phyloP scores from a whole-genome alignment of 192 early-diverging fungal species.

The Backusella australiensis region DNA sequence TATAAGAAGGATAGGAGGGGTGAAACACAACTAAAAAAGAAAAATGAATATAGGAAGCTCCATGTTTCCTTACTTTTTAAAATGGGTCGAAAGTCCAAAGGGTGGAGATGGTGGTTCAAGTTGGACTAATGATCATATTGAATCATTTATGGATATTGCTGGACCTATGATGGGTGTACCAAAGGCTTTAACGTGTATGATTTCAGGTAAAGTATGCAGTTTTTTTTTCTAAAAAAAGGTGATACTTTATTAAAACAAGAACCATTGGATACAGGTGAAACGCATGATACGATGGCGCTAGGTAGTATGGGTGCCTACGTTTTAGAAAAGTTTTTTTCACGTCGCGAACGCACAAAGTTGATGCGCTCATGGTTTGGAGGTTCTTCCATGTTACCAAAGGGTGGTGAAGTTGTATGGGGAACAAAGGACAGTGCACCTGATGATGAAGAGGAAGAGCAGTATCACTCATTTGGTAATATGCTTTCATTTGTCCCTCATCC shows the following conservation, averaged over 20 bases:
- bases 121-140: constrained; percentile 80
- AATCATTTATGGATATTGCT: constrained; percentile 80
- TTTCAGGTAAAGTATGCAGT: constrained; percentile 45
- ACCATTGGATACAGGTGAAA: constrained; percentile 49
- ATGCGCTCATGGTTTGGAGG: constrained; percentile 84
- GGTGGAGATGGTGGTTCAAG: constrained; percentile 66
- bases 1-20: not conserved
- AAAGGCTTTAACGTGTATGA: constrained; percentile 72
- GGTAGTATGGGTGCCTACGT: constrained; percentile 71
- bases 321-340: constrained; percentile 82
- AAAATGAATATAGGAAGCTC: constrained; percentile 48
- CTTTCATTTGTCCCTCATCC: constrained; percentile 44
- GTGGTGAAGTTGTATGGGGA: constrained; percentile 83
- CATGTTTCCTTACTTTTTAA: constrained; percentile 81
- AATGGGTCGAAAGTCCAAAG: constrained; percentile 72
- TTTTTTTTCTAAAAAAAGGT: not conserved
- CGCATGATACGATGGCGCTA: constrained; percentile 80
- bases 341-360: constrained; percentile 67
- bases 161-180: constrained; percentile 86
- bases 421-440: constrained; percentile 65
- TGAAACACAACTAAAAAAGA: not conserved
- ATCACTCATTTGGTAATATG: constrained; percentile 55
- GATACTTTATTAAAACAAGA: not conserved
- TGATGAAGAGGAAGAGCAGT: constrained; percentile 47
- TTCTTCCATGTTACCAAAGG: constrained; percentile 80